Evolutionary conservation across 371 early-diverging fungal genomes (phyloP), one percentile per base, ranked within the genome.

Genomic region (Mortierella sp.): DNA sequence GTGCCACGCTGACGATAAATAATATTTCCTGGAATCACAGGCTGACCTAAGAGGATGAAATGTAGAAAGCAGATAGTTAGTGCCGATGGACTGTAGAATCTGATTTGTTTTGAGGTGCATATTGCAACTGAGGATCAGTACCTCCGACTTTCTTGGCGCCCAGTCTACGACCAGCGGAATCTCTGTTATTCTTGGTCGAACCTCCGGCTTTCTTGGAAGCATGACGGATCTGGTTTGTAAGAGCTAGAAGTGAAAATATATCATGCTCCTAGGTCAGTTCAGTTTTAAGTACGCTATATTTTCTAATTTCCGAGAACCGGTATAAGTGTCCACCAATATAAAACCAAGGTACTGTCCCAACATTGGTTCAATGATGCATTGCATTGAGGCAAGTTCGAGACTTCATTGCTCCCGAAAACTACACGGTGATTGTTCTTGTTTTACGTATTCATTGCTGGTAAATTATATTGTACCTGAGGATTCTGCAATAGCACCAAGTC

Each of bases 191-290:
- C 76, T 91, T 92, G 54, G 96, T 91, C 19, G 95, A 94, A 75
- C 98, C 98, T 63, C 96, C 96, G 19, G 96, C 85, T 82, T 94
- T 95, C 82, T 98, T 97, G 34, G 96, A 90, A 45, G 98, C 98
- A 86, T 89, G 92, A 79, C 98, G 94, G 66, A 96, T 87, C 84
- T 96, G 96, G 67, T 75, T 80, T 58, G 75, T 71, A 66, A 80
- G 51, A 17, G 71, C 81, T 80, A 61, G n/a, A n/a, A n/a, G n/a
- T 31, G 12, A 2, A 8, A 53, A 53, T 13, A 17, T 28, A 29
- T 12, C 12, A 53, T 9, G 13, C 13, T 53, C 19, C 23, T 6
- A 12, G 9, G 53, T 53, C 53, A 53, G 53, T 53, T 29, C 28
- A 19, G 23, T 3, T 49, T 23, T n/a, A 23, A 55, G 13, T n/a